Evolutionary conservation across 2,329 filamentous ascomycete genomes (phyloP).

Genomic region (Pseudogymnoascus sp.): DNA sequence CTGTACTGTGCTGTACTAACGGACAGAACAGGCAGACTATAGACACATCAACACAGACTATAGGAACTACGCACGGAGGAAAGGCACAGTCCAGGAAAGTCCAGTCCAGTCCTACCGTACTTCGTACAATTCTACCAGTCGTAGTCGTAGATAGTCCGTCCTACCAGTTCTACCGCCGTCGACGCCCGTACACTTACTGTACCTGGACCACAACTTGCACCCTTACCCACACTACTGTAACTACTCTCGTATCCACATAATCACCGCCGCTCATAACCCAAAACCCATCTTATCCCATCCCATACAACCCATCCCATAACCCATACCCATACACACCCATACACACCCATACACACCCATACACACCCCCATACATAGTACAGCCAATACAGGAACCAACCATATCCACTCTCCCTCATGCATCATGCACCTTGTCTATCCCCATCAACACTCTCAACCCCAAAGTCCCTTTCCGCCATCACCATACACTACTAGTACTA

Average conservation of each 20-base stretch:
- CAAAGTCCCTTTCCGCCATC: conserved; percentile 8
- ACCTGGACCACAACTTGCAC: not conserved
- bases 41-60: too few species aligned
- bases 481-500: not conserved
- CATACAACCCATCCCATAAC: not conserved
- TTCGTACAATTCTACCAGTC: too few species aligned
- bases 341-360: not conserved
- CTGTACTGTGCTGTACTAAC: too few species aligned
- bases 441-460: conserved; percentile 2
- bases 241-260: not conserved
- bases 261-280: not conserved
- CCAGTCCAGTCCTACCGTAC: not conserved
- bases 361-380: not conserved
- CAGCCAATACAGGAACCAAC: not conserved
- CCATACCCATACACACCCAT: not conserved
- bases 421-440: conserved; percentile 8
- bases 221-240: not conserved
- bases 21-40: too few species aligned
- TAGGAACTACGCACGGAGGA: not conserved
- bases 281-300: too few species aligned
- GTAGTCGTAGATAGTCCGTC: too few species aligned
- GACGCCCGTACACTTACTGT: too few species aligned
- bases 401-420: not conserved
- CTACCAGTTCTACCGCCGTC: too few species aligned
- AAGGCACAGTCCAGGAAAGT: not conserved